Evolutionary conservation across 371 early-diverging fungal species (phyloP), one percentile per base, ranked within the genome.

Genomic region (Ordospora pajunii): DNA sequence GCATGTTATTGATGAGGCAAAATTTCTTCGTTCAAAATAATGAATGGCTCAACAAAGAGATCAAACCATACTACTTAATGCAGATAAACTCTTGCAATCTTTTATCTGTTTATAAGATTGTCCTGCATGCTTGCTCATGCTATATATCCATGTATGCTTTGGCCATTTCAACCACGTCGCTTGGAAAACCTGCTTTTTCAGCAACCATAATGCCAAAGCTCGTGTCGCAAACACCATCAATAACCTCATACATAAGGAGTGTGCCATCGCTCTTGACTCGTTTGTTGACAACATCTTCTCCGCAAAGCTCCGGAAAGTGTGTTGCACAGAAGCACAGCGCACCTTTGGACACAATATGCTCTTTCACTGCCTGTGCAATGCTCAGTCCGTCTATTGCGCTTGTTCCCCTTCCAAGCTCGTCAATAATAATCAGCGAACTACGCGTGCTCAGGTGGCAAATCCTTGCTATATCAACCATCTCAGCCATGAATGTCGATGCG

Each of bases 141-240:
- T 22, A 23, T 10, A 66, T 64, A 22, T 68, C 45, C 49, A 80
- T 69, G 54, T 73, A 77, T 14, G 54, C 67, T 51, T 73, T 67
- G 44, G 83, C 84, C 23, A 14, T 52, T 62, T 75, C 27, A 0
- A 85, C 49, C 10, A 84, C 83, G 22, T 74, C 73, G 10, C 80
- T 83, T 0, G 99, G 97, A 79, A 97, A 97, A 51, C 90, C 88
- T 5, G 94, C 95, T 73, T 92, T 77, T 83, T 93, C 90, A 1
- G 97, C 97, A 5, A 96, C 96, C 75, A 95, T 94, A 72, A 97
- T 93, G 64, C 97, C 99, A 87, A 94, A 96, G 78, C 94, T 93
- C 77, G 91, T 90, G 84, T 95, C 93, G 77, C 95, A 92, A 0
- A 90, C 87, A 14, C 94, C 93, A 81, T 78, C 75, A 51, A 53